Conservation (phyloP, 1,284 basidiomycete genomes). For the Dichomitus squalens region DNA sequence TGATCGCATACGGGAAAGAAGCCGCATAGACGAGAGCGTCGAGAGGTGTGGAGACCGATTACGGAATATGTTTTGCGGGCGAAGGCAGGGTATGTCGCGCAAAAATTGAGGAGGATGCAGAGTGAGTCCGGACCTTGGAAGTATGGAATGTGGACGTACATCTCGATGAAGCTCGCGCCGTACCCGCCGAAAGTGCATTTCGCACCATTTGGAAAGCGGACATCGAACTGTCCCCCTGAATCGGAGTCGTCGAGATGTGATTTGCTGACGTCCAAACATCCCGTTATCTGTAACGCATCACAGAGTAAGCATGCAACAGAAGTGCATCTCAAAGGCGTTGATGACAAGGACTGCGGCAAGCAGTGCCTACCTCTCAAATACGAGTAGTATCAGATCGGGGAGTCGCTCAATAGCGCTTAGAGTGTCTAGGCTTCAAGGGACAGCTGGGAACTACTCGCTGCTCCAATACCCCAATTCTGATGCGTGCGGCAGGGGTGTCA, state of each 20-base stretch:
- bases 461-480: slow-evolving; percentile 10
- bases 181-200: slow-evolving; percentile 53
- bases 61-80: slow-evolving; percentile 10
- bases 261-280: slow-evolving; percentile 47
- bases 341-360: too few relatives aligned
- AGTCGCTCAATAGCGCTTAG: too few relatives aligned
- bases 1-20: not conserved
- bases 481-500: too few relatives aligned
- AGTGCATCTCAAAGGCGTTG: too few relatives aligned
- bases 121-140: not conserved
- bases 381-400: too few relatives aligned
- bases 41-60: slow-evolving; percentile 8
- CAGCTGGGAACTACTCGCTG: not conserved
- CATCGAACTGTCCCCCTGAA: slow-evolving; percentile 51
- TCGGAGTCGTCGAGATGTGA: slow-evolving; percentile 41
- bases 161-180: slow-evolving; percentile 53
- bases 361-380: too few relatives aligned
- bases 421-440: too few relatives aligned
- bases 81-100: not conserved
- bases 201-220: slow-evolving; percentile 53
- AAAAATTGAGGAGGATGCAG: not conserved
- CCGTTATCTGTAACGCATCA: slow-evolving; percentile 43
- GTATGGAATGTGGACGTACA: slow-evolving; percentile 35
- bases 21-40: slow-evolving; percentile 12
- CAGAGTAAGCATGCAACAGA: too few relatives aligned